Conservation (phyloP, 2,329 filamentous ascomycete species). For the Aspergillus sp. region DNA sequence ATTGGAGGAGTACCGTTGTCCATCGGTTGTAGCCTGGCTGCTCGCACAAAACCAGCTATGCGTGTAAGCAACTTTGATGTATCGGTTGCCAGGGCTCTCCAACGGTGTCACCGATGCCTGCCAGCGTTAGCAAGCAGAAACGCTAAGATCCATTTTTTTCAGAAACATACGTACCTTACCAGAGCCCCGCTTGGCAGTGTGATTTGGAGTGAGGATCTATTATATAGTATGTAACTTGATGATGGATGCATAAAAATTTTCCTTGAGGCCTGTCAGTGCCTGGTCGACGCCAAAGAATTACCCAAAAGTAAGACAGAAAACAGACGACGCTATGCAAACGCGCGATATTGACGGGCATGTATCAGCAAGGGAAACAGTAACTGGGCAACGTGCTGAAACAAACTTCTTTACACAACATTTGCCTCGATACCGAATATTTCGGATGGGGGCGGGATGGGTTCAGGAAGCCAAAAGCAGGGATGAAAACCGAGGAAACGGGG, state of each 20-base stretch:
- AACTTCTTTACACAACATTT: not conserved
- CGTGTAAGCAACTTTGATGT: not conserved
- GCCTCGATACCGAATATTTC: not conserved
- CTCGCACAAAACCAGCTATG: not conserved
- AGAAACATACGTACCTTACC: not conserved
- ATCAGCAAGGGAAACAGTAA: not conserved
- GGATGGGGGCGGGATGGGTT: not conserved
- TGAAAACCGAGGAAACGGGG: constrained; percentile 2
- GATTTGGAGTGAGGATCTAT: not conserved
- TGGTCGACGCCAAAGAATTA: not conserved
- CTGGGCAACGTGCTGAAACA: not conserved
- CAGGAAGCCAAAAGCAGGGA: not conserved
- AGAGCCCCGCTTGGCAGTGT: not conserved
- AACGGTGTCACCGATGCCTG: not conserved
- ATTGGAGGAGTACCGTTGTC: constrained; percentile 11
- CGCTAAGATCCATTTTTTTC: not conserved
- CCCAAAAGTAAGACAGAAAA: not conserved
- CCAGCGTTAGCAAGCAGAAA: not conserved
- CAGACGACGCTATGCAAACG: not conserved
- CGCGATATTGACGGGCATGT: not conserved
- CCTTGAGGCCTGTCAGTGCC: not conserved
- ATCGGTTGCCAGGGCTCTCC: not conserved
- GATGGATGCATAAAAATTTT: not conserved
- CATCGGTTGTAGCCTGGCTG: constrained; percentile 14
- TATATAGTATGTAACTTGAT: not conserved